Percentiles rank a stretch among this genome's conserved stretches.
Conservation (phyloP, 169 alveolate species). For the Pseudocohnilembus persalinus region DNA sequence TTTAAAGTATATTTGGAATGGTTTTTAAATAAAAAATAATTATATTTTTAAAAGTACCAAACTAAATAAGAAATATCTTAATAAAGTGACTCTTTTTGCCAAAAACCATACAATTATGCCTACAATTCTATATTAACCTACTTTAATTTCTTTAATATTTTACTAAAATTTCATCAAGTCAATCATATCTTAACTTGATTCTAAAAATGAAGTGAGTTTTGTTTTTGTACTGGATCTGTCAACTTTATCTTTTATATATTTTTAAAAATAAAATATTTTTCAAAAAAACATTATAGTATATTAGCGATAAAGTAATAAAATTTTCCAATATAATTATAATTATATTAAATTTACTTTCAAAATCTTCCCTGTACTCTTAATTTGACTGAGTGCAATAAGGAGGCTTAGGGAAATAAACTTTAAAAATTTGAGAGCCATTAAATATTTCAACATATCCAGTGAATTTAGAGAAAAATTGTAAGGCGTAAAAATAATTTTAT, state of each 20-base stretch:
- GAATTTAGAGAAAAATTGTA: background rate
- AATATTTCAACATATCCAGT: background rate
- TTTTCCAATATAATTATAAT: too few relatives aligned
- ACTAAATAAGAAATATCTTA: background rate
- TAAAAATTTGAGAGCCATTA: background rate
- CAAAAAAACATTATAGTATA: too few relatives aligned
- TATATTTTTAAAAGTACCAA: too few relatives aligned
- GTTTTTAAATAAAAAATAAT: too few relatives aligned
- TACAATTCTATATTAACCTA: background rate
- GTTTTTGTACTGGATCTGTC: background rate
- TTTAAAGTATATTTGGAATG: too few relatives aligned
- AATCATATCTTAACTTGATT: background rate
- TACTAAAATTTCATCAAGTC: background rate
- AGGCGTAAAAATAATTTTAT: background rate
- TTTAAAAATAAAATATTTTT: too few relatives aligned
- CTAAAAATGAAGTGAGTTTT: background rate
- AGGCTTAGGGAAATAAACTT: background rate
- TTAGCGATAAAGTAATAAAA: background rate
- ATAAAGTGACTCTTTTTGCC: background rate
- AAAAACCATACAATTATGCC: background rate
- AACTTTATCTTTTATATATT: background rate
- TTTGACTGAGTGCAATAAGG: background rate
- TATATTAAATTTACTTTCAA: background rate
- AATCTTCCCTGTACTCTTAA: background rate
- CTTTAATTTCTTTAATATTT: background rate